A percentile compares a stretch with the other conserved stretches of the same genome.
phyloP scores from a whole-genome alignment of 805 yeast genomes.

The Candida vaughaniae region DNA sequence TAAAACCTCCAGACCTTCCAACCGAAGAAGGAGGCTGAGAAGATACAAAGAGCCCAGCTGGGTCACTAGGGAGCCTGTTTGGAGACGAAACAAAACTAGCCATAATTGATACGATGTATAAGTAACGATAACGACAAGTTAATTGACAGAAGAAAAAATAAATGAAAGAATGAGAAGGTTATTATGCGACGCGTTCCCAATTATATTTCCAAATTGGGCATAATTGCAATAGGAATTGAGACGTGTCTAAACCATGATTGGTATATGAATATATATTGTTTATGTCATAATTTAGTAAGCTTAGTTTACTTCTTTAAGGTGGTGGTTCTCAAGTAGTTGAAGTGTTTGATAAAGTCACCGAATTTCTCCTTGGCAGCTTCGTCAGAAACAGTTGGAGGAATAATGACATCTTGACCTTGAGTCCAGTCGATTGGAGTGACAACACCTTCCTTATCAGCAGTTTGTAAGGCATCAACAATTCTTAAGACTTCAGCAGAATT shows the following conservation, averaged over 20 bases:
- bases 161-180: background rate
- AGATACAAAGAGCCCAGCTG: slow-evolving; percentile 37
- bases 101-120: slow-evolving; percentile 19
- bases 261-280: too few relatives aligned
- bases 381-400: slow-evolving; percentile 63
- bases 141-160: background rate
- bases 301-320: slow-evolving; percentile 37
- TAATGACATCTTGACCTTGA: slow-evolving; percentile 70
- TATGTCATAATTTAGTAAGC: too few relatives aligned
- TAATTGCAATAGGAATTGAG: too few relatives aligned
- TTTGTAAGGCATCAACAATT: slow-evolving; percentile 68
- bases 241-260: too few relatives aligned
- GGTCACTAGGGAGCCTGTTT: slow-evolving; percentile 39
- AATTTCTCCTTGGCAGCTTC: slow-evolving; percentile 69
- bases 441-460: slow-evolving; percentile 58
- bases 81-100: slow-evolving; percentile 46
- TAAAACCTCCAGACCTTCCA: slow-evolving; percentile 30
- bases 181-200: slow-evolving; percentile 16
- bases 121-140: background rate
- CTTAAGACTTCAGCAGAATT: slow-evolving; percentile 74
- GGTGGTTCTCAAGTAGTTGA: slow-evolving; percentile 81
- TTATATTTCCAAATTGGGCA: slow-evolving; percentile 19
- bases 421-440: slow-evolving; percentile 76
- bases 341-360: slow-evolving; percentile 80
- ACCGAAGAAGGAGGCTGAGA: slow-evolving; percentile 45